A percentile compares a stretch with the other conserved stretches of the same genome.
These are phyloP conservation scores for Lasiodiplodia sp. DNA, from an alignment of 2,329 filamentous ascomycete species.

Conservation along the genomic window DNA sequence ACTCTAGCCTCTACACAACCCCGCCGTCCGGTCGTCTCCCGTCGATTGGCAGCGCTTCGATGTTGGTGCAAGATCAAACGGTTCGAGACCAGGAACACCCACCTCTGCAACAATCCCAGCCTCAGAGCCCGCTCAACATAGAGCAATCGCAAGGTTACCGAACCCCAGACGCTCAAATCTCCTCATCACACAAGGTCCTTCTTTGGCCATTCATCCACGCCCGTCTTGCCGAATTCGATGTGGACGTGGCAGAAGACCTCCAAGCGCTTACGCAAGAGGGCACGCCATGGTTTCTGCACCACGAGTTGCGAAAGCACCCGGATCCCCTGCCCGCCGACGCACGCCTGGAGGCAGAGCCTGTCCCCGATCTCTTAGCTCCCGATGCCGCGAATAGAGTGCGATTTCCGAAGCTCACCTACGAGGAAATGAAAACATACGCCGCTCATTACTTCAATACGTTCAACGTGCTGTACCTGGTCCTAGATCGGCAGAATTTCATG, in stretches of 20 bases:
- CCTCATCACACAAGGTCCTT: constrained; percentile 34
- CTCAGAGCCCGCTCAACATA: background rate
- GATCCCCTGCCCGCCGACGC: constrained; percentile 25
- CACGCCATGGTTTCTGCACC: constrained; percentile 31
- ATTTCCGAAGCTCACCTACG: constrained; percentile 28
- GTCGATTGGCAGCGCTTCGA: constrained; percentile 17
- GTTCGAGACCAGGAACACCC: constrained; percentile 5
- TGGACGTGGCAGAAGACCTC: constrained; percentile 28
- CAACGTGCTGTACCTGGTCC: constrained; percentile 30
- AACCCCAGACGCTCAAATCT: constrained; percentile 27
- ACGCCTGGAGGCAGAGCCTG: constrained; percentile 5
- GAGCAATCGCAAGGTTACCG: background rate
- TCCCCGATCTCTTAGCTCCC: background rate
- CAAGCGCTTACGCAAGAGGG: constrained; percentile 24
- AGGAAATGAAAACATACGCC: constrained; percentile 30
- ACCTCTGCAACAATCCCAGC: background rate
- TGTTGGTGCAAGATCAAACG: constrained; percentile 1
- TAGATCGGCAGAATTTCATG: constrained; percentile 29
- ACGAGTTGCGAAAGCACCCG: constrained; percentile 26
- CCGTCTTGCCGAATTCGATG: constrained; percentile 17
- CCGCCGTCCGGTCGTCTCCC: constrained; percentile 26
- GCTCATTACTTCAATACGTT: constrained; percentile 30
- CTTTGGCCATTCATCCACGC: constrained; percentile 33
- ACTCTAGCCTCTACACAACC: constrained; percentile 6
- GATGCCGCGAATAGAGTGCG: constrained; percentile 3